Conservation (phyloP, 1,284 basidiomycete species). For the Phellopilus nigrolimitatus region DNA sequence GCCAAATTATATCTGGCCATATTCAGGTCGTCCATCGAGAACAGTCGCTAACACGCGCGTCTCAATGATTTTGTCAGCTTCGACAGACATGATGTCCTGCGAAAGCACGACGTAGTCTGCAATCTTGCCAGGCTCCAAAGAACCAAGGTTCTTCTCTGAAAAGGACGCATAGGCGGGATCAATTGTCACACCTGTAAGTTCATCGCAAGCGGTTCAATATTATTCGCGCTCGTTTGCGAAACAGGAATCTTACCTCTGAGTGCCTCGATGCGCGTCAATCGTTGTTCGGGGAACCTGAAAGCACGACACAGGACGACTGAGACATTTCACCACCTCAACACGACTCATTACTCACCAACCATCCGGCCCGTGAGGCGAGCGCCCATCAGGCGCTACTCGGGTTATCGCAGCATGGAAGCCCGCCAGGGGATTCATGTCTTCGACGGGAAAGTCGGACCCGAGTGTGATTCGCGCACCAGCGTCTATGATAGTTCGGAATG, state of each 20-base stretch:
- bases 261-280: constrained; percentile 69
- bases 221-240: background rate
- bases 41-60: constrained; percentile 73
- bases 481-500: constrained; percentile 71
- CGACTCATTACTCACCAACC: constrained; percentile 65
- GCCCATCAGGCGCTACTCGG: constrained; percentile 64
- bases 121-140: constrained; percentile 69
- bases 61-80: constrained; percentile 55
- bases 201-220: background rate
- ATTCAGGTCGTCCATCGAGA: constrained; percentile 71
- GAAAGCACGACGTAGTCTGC: constrained; percentile 84
- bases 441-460: constrained; percentile 90
- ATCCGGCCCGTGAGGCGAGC: constrained; percentile 74
- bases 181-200: constrained; percentile 56
- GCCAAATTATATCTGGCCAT: constrained; percentile 47
- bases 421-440: constrained; percentile 67
- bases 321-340: background rate
- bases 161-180: constrained; percentile 87
- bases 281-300: constrained; percentile 75
- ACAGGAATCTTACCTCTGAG: constrained; percentile 45
- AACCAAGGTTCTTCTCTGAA: constrained; percentile 67
- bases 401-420: constrained; percentile 87
- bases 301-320: background rate
- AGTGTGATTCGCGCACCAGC: constrained; percentile 61
- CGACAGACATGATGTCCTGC: constrained; percentile 74